Evolutionary conservation across 140 eudicot species (phyloP), one percentile per base, ranked within the genome.

Genomic region (Anethum foeniculum): DNA sequence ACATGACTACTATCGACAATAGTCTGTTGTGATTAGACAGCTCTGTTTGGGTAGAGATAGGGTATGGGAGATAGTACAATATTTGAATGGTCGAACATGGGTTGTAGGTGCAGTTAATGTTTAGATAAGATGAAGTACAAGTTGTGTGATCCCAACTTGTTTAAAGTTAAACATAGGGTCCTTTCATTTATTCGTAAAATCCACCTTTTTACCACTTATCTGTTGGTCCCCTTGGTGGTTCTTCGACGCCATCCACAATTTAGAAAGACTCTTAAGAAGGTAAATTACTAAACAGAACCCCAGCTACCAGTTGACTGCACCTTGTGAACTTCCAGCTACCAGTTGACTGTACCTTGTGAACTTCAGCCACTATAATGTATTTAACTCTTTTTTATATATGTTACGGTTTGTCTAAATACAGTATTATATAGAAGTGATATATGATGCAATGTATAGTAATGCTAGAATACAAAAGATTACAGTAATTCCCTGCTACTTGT

Each of bases 21-120:
- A 27, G 25, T 36, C 21, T 21, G 77, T 36, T 23, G 77, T 32
- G 23, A 39, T 41, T 30, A 72, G 18, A 32, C 15, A 72, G 13
- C 18, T n/a, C 16, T 72, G 77, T 23, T 72, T 72, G 36, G 78
- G n/a, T 41, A 41, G 25, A 74, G 54, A n/a, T 74, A 23, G 78
- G 58, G 27, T 44, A 36, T 25, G 78, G 13, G 23, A 71, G 77
- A 74, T 8, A n/a, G 56, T 74, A 74, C 58, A 43, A 21, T 32
- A 71, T 72, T 10, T 72, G 34, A 41, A 38, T 72, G 77, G 32
- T 72, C 28, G 52, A 23, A 11, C 38, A 34, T 3, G 38, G n/a
- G 34, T 73, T 13, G 16, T 11, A 75, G 79, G 79, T 39, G 43
- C 23, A 46, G 30, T 75, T 47, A 43, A 10, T 74, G 21, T 74